phyloP scores from a whole-genome alignment of 2,329 filamentous ascomycete genomes.

The Pseudocercospora musae region DNA sequence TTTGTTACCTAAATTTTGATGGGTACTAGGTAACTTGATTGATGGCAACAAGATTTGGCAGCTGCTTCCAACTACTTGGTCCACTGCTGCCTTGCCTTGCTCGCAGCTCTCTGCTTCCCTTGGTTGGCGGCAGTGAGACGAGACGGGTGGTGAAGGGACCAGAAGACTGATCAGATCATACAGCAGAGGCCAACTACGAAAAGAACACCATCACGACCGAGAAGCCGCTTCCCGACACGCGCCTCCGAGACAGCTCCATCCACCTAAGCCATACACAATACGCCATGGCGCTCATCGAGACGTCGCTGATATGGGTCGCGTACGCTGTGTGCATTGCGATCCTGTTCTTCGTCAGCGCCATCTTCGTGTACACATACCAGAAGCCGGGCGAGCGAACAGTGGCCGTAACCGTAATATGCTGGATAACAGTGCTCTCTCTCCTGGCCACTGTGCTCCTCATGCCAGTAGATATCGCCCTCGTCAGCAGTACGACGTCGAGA shows the following conservation, averaged over 20 bases:
- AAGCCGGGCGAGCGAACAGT: constrained; percentile 80
- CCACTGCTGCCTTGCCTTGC: not conserved
- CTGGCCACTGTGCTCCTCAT: constrained; percentile 89
- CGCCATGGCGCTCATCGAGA: constrained; percentile 77
- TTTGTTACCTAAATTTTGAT: not conserved
- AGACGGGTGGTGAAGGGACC: not conserved
- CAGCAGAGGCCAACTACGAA: not conserved
- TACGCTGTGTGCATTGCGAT: constrained; percentile 80
- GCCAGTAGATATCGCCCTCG: constrained; percentile 90
- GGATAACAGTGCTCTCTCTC: constrained; percentile 79
- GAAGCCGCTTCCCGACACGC: not conserved
- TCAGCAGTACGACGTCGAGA: constrained; percentile 79
- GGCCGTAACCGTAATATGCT: constrained; percentile 77
- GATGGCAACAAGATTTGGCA: not conserved
- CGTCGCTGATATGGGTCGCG: constrained; percentile 89
- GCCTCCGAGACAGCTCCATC: not conserved
- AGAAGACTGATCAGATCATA: too few relatives aligned
- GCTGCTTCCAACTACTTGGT: not conserved
- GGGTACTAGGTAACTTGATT: not conserved
- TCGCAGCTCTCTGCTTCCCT: too few relatives aligned
- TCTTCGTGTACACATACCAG: constrained; percentile 92
- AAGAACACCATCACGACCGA: not conserved
- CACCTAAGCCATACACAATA: too few relatives aligned
- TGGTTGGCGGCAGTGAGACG: not conserved
- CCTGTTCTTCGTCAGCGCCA: constrained; percentile 70